A percentile compares a stretch with the other conserved stretches of the same genome.
Conservation (phyloP, 2,329 filamentous ascomycete species). For the Pyrenochaeta sp. region DNA sequence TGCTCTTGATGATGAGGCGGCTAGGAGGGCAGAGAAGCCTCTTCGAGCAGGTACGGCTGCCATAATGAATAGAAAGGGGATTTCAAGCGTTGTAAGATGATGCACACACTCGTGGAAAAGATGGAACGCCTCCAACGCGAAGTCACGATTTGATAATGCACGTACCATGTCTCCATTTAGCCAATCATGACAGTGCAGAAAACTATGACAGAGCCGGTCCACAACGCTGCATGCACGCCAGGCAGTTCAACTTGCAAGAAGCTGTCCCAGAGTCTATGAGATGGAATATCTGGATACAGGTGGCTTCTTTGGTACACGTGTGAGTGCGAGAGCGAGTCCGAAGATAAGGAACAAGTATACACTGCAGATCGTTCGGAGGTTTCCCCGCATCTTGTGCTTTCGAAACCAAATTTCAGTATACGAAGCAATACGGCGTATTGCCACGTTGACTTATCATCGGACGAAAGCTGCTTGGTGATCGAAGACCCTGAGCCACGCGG, state of each 20-base stretch:
- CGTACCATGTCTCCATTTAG: neutral
- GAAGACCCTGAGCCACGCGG: neutral
- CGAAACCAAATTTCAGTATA: neutral
- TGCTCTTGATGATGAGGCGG: conserved; percentile 23
- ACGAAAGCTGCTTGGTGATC: neutral
- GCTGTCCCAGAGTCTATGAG: neutral
- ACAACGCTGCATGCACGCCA: neutral
- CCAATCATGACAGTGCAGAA: conserved; percentile 7
- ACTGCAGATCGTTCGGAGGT: neutral
- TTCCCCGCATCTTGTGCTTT: neutral
- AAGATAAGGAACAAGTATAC: neutral
- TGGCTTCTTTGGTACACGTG: neutral
- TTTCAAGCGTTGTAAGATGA: neutral
- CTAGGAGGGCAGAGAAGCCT: conserved; percentile 29
- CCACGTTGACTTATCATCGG: neutral
- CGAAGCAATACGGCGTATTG: neutral
- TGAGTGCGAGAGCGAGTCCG: neutral
- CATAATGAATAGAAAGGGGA: conserved; percentile 17
- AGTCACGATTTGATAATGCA: conserved; percentile 21
- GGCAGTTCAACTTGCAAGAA: neutral
- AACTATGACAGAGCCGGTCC: neutral
- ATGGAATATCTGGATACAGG: neutral
- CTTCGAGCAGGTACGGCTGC: conserved; percentile 28
- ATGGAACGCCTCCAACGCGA: conserved; percentile 14
- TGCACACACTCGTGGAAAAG: conserved; percentile 4